Percentiles rank a stretch among this genome's conserved stretches.
Evolutionary conservation across 2,329 filamentous ascomycete species (phyloP).

Genomic region (Penicillium thymicola): DNA sequence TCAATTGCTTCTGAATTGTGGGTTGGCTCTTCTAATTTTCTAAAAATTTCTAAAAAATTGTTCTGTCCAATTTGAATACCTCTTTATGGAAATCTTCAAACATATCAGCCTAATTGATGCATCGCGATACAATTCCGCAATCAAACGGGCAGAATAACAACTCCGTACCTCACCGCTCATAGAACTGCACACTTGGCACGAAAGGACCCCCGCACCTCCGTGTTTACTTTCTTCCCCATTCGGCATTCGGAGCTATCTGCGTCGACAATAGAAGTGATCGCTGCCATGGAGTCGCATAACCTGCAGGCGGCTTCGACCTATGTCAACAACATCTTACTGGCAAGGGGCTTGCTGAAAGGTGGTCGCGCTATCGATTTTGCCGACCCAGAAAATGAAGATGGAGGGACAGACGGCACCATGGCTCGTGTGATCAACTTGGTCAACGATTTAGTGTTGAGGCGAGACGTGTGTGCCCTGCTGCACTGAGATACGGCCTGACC

Average conservation of each 20-base stretch:
- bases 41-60: background rate
- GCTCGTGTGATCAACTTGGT: conserved; percentile 86
- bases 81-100: background rate
- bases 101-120: too few species aligned
- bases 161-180: conserved; percentile 6
- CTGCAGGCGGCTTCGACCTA: conserved; percentile 61
- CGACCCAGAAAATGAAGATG: conserved; percentile 61
- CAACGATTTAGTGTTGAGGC: conserved; percentile 84
- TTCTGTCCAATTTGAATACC: background rate
- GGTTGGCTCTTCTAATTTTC: too few species aligned
- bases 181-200: conserved; percentile 23
- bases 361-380: conserved; percentile 71
- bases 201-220: conserved; percentile 17
- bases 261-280: conserved; percentile 15
- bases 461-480: conserved; percentile 64
- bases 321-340: conserved; percentile 64
- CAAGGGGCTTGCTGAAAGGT: conserved; percentile 60
- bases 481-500: background rate
- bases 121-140: background rate
- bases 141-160: background rate
- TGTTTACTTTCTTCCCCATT: conserved; percentile 48
- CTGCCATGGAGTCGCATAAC: conserved; percentile 47
- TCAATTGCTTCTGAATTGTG: background rate
- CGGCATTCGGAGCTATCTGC: conserved; percentile 22
- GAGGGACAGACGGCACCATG: conserved; percentile 65